Base-by-base conservation (phyloP, 352 stramenopile genomes). In the Phytophthora foliorum region DNA sequence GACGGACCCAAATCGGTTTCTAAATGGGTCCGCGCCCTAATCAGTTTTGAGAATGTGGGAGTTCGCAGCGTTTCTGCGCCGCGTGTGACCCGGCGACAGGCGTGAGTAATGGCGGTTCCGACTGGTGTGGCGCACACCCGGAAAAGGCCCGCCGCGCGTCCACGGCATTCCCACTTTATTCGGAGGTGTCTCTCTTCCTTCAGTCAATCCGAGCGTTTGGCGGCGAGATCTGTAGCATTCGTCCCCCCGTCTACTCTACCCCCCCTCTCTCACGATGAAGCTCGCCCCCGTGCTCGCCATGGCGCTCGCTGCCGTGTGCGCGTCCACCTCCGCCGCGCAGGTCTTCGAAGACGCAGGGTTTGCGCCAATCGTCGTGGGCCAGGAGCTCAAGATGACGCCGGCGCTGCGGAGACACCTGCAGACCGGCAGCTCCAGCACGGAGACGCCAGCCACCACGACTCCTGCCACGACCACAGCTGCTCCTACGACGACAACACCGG, bases 81-180 rank as follows among this genome's bases (percentile, higher is more conserved):
- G 38, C 38, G 38, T 6, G 39, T 46, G 17, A 27, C 41, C 41
- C 7, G 41, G 32, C 34, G 46, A 50, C 55, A 68, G 57, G 34
- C 50, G 48, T 70, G n/a, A 66, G 59, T 74, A 70, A 74, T 60
- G 39, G 7, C 10, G 8, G 36, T 21, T 36, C 46, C 45, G 38
- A 48, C 38, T 44, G 19, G 22, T 49, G 56, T 64, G 25, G 32
- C 41, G 41, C 41, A 48, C 41, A 48, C 19, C 29, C 17, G 27
- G 41, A 44, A 49, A 65, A 54, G 17, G 4, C 25, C 46, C 29
- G 58, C 29, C 32, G 17, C 16, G 19, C 32, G 4, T 11, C 36
- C 13, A 34, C 45, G 11, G 34, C 70, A 74, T 74, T 78, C 63
- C 48, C 58, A 50, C 57, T 74, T 76, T 62, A 80, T 76, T 80